These are phyloP conservation scores for Sporothrix phasma DNA, from an alignment of 2,329 filamentous ascomycete genomes.

Conservation along the genomic window DNA sequence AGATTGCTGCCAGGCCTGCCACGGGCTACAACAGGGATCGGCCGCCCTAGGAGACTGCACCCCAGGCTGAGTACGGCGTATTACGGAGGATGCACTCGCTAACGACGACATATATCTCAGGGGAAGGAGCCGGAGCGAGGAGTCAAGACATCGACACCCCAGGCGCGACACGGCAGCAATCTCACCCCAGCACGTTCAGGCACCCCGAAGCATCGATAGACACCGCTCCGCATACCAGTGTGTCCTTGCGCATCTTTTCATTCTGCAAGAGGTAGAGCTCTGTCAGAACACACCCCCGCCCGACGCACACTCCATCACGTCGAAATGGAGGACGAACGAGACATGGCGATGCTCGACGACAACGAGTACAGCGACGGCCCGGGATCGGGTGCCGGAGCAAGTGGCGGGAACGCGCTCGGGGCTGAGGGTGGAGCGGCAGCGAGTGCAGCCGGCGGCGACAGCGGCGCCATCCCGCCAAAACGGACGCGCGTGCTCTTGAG, in stretches of 20 bases:
- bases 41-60: not conserved
- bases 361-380: not conserved
- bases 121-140: not conserved
- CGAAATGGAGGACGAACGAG: not conserved
- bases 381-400: too few species aligned
- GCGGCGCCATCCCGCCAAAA: constrained; percentile 27
- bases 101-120: not conserved
- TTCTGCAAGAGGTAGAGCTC: not conserved
- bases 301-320: not conserved
- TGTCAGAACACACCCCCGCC: not conserved
- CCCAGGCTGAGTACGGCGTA: not conserved
- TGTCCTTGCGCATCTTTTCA: not conserved
- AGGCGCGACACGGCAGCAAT: not conserved
- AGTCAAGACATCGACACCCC: not conserved
- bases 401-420: not conserved
- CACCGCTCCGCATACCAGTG: not conserved
- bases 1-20: not conserved
- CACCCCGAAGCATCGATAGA: not conserved
- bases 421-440: not conserved
- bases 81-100: not conserved
- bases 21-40: not conserved
- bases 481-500: constrained; percentile 42
- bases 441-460: not conserved
- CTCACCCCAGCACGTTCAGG: not conserved
- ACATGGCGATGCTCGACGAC: not conserved